Percentiles rank a stretch among this genome's conserved stretches.
Conservation (phyloP, 2,329 filamentous ascomycete genomes). For the Ustulina deusta region DNA sequence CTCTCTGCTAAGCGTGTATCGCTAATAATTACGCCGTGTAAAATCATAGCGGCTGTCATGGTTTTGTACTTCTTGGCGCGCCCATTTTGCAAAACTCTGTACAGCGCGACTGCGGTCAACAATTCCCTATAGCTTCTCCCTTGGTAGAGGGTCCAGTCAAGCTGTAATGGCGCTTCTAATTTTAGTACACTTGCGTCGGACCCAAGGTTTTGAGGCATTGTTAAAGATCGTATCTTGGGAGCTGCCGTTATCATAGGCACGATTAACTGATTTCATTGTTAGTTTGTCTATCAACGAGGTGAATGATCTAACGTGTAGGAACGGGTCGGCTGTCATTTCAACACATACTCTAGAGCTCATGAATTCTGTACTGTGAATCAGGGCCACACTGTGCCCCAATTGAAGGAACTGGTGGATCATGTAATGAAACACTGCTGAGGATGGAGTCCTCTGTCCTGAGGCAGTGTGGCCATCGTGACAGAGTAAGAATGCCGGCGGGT, state of each 20-base stretch:
- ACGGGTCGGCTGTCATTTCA: not conserved
- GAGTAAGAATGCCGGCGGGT: conserved; percentile 75
- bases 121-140: conserved; percentile 31
- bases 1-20: conserved; percentile 27
- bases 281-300: conserved; percentile 12
- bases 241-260: conserved; percentile 33
- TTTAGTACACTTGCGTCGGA: not conserved
- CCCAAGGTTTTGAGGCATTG: not conserved
- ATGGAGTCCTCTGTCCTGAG: not conserved
- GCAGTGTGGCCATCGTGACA: conserved; percentile 69
- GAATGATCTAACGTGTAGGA: not conserved
- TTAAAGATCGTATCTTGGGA: not conserved
- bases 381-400: conserved; percentile 32
- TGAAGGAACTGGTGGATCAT: conserved; percentile 39
- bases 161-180: not conserved
- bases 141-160: conserved; percentile 26
- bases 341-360: conserved; percentile 40
- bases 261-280: conserved; percentile 24
- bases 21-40: conserved; percentile 30
- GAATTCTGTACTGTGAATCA: conserved; percentile 36
- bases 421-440: conserved; percentile 26
- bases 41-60: conserved; percentile 22
- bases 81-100: conserved; percentile 5
- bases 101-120: conserved; percentile 22
- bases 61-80: conserved; percentile 1